phyloP scores from a whole-genome alignment of 2,329 filamentous ascomycete species.

The Sarocladium brachiariae region DNA sequence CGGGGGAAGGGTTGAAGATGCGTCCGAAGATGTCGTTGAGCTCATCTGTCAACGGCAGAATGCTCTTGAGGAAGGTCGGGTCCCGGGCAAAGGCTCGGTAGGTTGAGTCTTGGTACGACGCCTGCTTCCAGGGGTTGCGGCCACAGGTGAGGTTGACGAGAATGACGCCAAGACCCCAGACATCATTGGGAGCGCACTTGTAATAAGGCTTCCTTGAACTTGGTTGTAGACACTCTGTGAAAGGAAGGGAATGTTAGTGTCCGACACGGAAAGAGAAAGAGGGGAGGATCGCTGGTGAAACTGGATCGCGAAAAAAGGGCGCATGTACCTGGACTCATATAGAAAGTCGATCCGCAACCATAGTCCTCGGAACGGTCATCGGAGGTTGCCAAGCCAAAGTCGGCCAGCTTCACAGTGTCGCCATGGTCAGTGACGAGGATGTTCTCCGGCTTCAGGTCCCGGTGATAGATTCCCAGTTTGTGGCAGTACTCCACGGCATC shows the following conservation, averaged over 20 bases:
- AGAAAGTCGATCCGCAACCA: conserved; percentile 96
- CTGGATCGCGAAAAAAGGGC: no score
- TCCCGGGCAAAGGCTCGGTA: conserved; percentile 87
- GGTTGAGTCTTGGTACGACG: conserved; percentile 86
- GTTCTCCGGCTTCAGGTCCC: conserved; percentile 97
- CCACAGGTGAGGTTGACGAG: conserved; percentile 96
- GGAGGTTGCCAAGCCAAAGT: conserved; percentile 91
- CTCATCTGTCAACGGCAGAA: conserved; percentile 83
- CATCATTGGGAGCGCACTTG: conserved; percentile 87
- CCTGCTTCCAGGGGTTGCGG: conserved; percentile 98
- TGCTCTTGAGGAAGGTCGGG: conserved; percentile 81
- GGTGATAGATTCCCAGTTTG: conserved; percentile 86
- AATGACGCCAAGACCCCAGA: conserved; percentile 98
- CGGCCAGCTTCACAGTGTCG: conserved; percentile 87
- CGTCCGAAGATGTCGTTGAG: conserved; percentile 80
- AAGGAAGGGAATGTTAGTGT: not conserved
- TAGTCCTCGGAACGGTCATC: conserved; percentile 85
- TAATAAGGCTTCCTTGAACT: conserved; percentile 70
- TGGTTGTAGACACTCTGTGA: conserved; percentile 80
- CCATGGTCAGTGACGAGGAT: conserved; percentile 86
- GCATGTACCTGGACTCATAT: conserved; percentile 93
- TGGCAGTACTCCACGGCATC: conserved; percentile 97
- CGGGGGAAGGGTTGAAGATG: conserved; percentile 82
- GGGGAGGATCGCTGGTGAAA: conserved; percentile 10
- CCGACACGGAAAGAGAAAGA: conserved; percentile 11